Base-by-base conservation (phyloP, 2,329 filamentous ascomycete genomes). In the Talaromyces islandicus region DNA sequence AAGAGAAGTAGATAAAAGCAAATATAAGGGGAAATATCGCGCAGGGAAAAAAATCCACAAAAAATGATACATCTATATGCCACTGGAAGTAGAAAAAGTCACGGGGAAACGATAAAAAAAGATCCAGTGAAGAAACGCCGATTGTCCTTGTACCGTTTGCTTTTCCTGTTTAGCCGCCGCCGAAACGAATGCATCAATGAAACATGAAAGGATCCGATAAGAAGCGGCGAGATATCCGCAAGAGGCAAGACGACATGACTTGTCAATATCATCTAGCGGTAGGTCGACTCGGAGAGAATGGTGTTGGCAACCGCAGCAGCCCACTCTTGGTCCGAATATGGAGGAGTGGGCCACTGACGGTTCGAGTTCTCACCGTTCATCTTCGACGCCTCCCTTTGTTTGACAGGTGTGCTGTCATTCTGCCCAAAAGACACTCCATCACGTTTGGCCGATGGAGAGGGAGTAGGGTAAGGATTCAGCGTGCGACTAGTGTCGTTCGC, bases 241-340 rank as follows among this genome's bases (percentile, higher is more conserved):
- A 56, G 41, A 38, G 50, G 51, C 25, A 38, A 50, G 25, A 21
- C 43, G 27, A 38, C 21, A 35, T 35, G 24, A n/a, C n/a, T n/a
- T n/a, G n/a, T n/a, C n/a, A 29, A 5, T 35, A n/a, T 9, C 7
- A 17, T 55, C 68, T 73, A 77, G 60, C 72, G 70, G 64, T 67
- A 75, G 58, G 69, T 72, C 59, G 73, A 67, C 64, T 88, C 85
- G 32, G 87, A 88, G 80, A 90, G 89, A 66, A 92, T 92, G 75
- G 89, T 92, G 6, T 90, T 89, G 11, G 91, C 86, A 30, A 91
- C 89, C 48, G 90, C 88, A 9, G 89, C 86, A 19, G 89, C 91
- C 93, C 92, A 97, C 72, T 96, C 92, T 64, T 88, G 87, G 68
- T 96, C 92, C 70, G 96, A 92, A 67, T 97, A 96, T 3, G 94